Evolutionary conservation across 805 yeast genomes (phyloP), one percentile per base, ranked within the genome.

Genomic region (Starmerella scarabaei): DNA sequence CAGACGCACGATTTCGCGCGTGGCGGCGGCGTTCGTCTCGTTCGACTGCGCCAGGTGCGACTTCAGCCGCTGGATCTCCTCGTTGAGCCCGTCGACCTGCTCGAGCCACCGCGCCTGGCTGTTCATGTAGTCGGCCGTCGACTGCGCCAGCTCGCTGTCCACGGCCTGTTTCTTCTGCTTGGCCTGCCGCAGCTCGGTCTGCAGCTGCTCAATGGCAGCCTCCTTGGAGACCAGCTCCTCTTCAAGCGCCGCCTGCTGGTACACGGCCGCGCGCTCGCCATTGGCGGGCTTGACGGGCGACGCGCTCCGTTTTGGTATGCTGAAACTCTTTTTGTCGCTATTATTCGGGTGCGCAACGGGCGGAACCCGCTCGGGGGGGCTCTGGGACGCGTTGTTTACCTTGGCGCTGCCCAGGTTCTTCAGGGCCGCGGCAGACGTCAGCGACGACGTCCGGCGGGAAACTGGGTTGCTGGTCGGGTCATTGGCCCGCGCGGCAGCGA

Each of bases 141-240:
- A 49, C 41, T 56, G 53, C 1, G 59, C 53, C 17, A 55, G 35
- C 21, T 47, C 52, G 17, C 45, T 31, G 33, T 58, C 61, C 19
- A 41, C 45, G 38, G 44, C 47, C 20, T 44, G 53, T 30, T 44
- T 48, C n/a, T 43, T 34, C 21, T 40, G 41, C 30, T 45, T 46
- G 18, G 43, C 19, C 1, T 36, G 43, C 36, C 47, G 48, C 29
- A 50, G 44, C 40, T 55, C 53, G 14, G 28, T 35, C 14, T 43
- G 35, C 20, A 54, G 41, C 14, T 27, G 31, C 21, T 33, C 50
- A 3, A 55, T 45, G 23, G 30, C 33, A 11, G 43, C 42, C 37
- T 53, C 49, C 5, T 49, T 37, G 17, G 49, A 41, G 21, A 43
- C 48, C 16, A 58, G 35, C 30, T 56, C 59, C 32, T 53, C 50